Conservation (phyloP, 768 basidiomycete genomes). For the Tricholoma furcatifolium region DNA sequence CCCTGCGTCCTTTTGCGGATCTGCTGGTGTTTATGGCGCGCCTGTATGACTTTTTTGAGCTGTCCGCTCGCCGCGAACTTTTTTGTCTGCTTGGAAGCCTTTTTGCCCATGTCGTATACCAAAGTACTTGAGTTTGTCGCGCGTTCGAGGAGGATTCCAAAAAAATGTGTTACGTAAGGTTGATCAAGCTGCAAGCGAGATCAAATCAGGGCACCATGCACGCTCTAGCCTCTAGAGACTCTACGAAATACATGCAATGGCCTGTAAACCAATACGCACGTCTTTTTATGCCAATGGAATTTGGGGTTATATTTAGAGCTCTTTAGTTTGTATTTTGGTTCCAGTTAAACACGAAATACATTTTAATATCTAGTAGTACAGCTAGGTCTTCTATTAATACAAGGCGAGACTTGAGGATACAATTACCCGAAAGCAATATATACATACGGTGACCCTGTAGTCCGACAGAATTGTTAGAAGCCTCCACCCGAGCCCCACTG, state of each 20-base stretch:
- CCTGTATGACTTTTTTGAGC: conserved; percentile 83
- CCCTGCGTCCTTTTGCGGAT: conserved; percentile 68
- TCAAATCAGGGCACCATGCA: background rate
- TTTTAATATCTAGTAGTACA: too few species aligned
- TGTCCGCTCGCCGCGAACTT: conserved; percentile 89
- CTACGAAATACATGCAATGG: too few species aligned
- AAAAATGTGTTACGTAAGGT: conserved; percentile 16
- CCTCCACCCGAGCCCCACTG: conserved; percentile 21
- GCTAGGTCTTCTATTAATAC: too few species aligned
- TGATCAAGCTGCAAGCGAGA: background rate
- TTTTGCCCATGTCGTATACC: conserved; percentile 45
- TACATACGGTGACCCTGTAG: background rate
- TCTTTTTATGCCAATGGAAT: too few species aligned
- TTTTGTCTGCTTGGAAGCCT: conserved; percentile 76
- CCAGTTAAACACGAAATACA: too few species aligned
- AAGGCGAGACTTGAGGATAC: too few species aligned
- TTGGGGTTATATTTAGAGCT: too few species aligned
- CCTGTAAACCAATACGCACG: too few species aligned
- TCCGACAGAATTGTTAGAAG: conserved; percentile 9
- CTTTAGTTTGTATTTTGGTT: too few species aligned
- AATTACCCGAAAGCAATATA: background rate
- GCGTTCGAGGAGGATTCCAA: conserved; percentile 1
- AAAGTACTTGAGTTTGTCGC: background rate
- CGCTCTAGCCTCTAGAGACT: too few species aligned
- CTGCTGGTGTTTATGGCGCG: conserved; percentile 79